Conservation (phyloP, 2,329 filamentous ascomycete genomes). For the Fusarium graminum region DNA sequence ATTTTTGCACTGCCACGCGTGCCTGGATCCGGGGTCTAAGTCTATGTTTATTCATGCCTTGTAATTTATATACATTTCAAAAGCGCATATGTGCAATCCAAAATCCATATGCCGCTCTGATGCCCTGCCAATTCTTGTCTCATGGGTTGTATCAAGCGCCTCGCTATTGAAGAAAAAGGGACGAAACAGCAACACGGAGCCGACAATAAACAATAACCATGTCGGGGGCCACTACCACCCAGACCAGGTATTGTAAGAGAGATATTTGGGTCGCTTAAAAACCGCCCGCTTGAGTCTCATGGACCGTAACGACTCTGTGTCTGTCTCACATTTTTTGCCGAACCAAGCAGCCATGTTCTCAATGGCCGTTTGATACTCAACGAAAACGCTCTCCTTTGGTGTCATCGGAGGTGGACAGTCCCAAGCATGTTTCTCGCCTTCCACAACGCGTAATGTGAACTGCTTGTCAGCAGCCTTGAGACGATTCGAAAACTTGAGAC, state of each 20-base stretch:
- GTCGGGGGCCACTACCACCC: conserved; percentile 44
- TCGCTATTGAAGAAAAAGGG: conserved; percentile 26
- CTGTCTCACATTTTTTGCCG: conserved; percentile 55
- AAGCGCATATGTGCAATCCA: conserved; percentile 15
- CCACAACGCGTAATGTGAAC: conserved; percentile 59
- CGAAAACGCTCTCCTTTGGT: conserved; percentile 59
- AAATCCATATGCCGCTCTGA: not conserved
- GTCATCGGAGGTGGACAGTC: conserved; percentile 61
- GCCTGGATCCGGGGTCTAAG: conserved; percentile 4
- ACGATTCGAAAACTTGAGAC: conserved; percentile 71
- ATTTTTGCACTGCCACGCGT: conserved; percentile 16
- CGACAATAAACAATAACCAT: conserved; percentile 4
- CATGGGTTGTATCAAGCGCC: conserved; percentile 30
- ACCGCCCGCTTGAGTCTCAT: conserved; percentile 52
- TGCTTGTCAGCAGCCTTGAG: conserved; percentile 57
- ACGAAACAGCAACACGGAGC: not conserved
- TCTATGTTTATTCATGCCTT: conserved; percentile 27
- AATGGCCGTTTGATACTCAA: conserved; percentile 62
- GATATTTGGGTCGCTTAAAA: conserved; percentile 51
- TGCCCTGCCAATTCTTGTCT: conserved; percentile 18
- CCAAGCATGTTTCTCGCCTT: conserved; percentile 63
- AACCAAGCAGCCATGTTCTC: conserved; percentile 59
- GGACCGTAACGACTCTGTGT: conserved; percentile 54
- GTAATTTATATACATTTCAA: conserved; percentile 17
- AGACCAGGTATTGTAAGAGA: conserved; percentile 53